A percentile compares a stretch with the other conserved stretches of the same genome.
phyloP scores from a whole-genome alignment of 768 basidiomycete species.

The Termitomyces sp. region DNA sequence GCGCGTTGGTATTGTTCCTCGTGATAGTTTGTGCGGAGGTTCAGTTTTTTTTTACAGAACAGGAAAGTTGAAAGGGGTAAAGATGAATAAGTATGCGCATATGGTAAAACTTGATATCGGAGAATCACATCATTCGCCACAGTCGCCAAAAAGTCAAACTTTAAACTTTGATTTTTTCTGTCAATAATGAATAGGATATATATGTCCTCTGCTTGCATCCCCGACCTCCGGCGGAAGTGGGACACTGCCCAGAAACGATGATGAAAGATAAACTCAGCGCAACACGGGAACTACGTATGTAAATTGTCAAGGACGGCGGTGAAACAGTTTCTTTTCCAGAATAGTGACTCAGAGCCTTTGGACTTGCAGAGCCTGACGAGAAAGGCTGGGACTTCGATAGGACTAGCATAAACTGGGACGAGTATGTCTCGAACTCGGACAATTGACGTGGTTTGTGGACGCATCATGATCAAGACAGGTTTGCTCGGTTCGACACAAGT shows the following conservation, averaged over 20 bases:
- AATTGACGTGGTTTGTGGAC: neutral
- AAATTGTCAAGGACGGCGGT: neutral
- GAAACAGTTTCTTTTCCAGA: neutral
- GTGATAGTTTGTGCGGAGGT: neutral
- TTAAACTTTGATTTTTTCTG: constrained; percentile 4
- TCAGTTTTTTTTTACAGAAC: neutral
- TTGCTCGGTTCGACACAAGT: neutral
- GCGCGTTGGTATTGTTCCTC: neutral
- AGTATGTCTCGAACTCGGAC: neutral
- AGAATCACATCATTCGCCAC: constrained; percentile 3
- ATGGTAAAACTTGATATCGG: constrained; percentile 5
- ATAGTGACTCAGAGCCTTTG: neutral
- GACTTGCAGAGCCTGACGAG: neutral
- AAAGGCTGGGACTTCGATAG: neutral
- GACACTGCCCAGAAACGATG: neutral
- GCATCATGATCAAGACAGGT: neutral
- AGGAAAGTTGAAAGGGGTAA: neutral
- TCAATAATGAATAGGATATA: neutral
- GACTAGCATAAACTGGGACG: neutral
- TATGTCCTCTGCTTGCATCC: neutral
- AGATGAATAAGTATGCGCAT: neutral
- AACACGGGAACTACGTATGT: neutral
- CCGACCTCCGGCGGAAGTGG: neutral
- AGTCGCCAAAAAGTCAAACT: constrained; percentile 5
- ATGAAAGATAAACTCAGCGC: neutral